Conservation (phyloP, 805 yeast genomes). For the Saturnispora sanitii region DNA sequence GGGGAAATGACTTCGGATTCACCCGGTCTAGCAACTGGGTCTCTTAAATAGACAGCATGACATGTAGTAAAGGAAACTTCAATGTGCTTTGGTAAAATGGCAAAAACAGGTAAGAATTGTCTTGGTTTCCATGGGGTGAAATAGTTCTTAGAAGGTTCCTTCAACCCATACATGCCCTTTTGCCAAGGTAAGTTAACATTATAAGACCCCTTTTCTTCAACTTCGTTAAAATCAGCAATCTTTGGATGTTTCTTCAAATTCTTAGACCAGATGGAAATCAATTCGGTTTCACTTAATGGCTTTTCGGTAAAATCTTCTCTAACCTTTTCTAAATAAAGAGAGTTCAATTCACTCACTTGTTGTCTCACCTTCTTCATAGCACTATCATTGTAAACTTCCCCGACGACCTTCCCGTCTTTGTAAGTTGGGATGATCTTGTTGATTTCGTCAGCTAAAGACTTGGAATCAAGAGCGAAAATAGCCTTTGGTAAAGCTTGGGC, state of each 20-base stretch:
- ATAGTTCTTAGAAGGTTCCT: slow-evolving; percentile 66
- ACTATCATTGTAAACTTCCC: slow-evolving; percentile 23
- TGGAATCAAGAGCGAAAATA: slow-evolving; percentile 18
- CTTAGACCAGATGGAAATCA: slow-evolving; percentile 37
- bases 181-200: slow-evolving; percentile 75
- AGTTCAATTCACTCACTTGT: slow-evolving; percentile 26
- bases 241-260: slow-evolving; percentile 33
- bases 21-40: slow-evolving; percentile 96
- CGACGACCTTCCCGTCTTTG: slow-evolving; percentile 23
- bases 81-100: slow-evolving; percentile 83
- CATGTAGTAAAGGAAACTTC: slow-evolving; percentile 87
- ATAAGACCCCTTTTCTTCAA: slow-evolving; percentile 25
- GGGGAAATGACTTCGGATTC: slow-evolving; percentile 94
- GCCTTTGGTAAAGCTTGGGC: slow-evolving; percentile 21
- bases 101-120: slow-evolving; percentile 86
- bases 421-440: slow-evolving; percentile 31
- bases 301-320: slow-evolving; percentile 20
- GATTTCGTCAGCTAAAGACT: slow-evolving; percentile 43
- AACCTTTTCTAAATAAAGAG: slow-evolving; percentile 25
- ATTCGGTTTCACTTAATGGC: slow-evolving; percentile 22
- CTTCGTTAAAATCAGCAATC: slow-evolving; percentile 27
- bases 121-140: slow-evolving; percentile 97
- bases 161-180: slow-evolving; percentile 66
- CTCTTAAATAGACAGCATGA: slow-evolving; percentile 93
- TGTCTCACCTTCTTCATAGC: slow-evolving; percentile 26